Conservation (phyloP, 768 basidiomycete genomes). For the Trametes coccinea region DNA sequence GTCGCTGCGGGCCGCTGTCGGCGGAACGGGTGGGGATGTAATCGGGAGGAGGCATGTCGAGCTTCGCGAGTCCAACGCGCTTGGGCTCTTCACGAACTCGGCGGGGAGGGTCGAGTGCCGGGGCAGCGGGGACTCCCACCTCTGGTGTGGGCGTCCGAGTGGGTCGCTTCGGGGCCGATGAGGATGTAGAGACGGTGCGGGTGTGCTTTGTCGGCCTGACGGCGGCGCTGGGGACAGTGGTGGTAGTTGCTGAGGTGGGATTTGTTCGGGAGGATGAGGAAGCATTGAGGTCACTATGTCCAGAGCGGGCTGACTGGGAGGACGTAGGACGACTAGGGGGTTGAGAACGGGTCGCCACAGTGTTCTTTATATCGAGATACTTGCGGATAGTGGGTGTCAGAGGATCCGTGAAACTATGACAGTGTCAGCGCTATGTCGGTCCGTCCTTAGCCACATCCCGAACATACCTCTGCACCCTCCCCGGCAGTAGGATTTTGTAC, state of each 20-base stretch:
- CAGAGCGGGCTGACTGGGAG: conserved; percentile 26
- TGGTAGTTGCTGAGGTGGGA: conserved; percentile 2
- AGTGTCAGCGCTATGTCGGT: conserved; percentile 5
- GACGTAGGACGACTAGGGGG: conserved; percentile 31
- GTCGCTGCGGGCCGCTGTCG: conserved; percentile 10
- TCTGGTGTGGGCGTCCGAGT: conserved; percentile 10
- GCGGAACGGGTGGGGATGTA: conserved; percentile 19
- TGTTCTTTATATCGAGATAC: conserved; percentile 58
- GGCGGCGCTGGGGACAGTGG: not conserved
- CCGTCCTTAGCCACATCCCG: not conserved
- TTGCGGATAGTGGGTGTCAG: conserved; percentile 76
- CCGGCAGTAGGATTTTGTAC: conserved; percentile 70
- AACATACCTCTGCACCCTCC: conserved; percentile 63
- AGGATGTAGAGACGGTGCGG: conserved; percentile 16
- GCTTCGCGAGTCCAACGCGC: conserved; percentile 6
- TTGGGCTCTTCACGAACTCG: conserved; percentile 12
- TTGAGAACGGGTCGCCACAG: conserved; percentile 24
- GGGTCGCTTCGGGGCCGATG: conserved; percentile 3
- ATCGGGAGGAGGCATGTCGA: conserved; percentile 26
- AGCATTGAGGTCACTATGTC: conserved; percentile 3
- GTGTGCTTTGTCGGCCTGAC: conserved; percentile 6
- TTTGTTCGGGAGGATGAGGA: conserved; percentile 1
- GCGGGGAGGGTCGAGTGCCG: conserved; percentile 6
- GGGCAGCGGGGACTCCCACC: not conserved
- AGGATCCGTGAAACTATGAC: conserved; percentile 64